Percentiles rank a stretch among this genome's conserved stretches.
Conservation (phyloP, 177 flowering plant genomes). For the Telopea speciosissima region DNA sequence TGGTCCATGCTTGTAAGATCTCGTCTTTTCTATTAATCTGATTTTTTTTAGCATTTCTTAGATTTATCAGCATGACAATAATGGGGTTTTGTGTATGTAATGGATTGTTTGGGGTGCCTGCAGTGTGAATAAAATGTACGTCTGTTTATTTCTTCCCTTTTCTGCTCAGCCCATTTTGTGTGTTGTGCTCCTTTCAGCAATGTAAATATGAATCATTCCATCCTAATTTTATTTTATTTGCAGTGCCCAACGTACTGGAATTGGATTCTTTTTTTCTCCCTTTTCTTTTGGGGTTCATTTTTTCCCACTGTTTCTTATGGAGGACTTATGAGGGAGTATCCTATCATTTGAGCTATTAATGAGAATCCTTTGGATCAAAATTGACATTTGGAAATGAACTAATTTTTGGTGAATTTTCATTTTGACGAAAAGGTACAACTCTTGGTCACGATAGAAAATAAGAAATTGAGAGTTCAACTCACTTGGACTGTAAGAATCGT, state of each 20-base stretch:
- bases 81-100: slow-evolving; percentile 22
- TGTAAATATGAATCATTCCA: slow-evolving; percentile 4
- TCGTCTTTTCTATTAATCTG: slow-evolving; percentile 6
- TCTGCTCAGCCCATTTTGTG: not conserved
- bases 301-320: not conserved
- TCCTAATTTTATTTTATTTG: not conserved
- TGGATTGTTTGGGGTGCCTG: slow-evolving; percentile 24
- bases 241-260: not conserved
- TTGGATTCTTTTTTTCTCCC: not conserved
- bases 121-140: slow-evolving; percentile 24
- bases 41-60: slow-evolving; percentile 14
- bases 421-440: not conserved
- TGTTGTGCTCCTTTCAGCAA: not conserved
- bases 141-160: not conserved
- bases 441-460: not conserved
- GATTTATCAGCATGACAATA: slow-evolving; percentile 26
- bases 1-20: slow-evolving; percentile 16
- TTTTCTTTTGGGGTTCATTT: not conserved
- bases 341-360: not conserved
- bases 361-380: not conserved
- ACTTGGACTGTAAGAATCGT: not conserved
- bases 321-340: not conserved
- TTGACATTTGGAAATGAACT: not conserved
- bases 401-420: not conserved
- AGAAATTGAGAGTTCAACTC: not conserved